Percentiles rank a stretch among this genome's conserved stretches.
phyloP scores from a whole-genome alignment of 805 yeast species.

The Pichia scutulata region DNA sequence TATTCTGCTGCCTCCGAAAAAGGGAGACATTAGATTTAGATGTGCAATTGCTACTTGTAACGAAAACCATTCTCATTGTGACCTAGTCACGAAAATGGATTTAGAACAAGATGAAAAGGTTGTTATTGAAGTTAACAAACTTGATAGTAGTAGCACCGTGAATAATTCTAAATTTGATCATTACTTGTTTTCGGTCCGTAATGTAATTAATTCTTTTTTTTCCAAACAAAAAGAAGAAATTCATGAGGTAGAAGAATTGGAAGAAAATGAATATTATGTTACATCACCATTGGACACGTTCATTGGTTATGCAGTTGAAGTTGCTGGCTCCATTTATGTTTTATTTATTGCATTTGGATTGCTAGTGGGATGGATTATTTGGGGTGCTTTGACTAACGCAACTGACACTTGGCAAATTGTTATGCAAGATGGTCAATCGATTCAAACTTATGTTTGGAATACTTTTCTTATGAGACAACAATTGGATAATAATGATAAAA shows the following conservation, averaged over 20 bases:
- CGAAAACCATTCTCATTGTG: neutral
- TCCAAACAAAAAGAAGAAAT: neutral
- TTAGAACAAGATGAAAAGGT: neutral
- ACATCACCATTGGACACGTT: constrained; percentile 8
- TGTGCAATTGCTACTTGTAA: constrained; percentile 5
- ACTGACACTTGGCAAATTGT: constrained; percentile 34
- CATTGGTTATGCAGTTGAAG: constrained; percentile 11
- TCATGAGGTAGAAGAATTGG: constrained; percentile 3
- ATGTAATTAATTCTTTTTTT: neutral
- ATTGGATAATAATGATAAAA: constrained; percentile 22
- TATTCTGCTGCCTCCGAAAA: constrained; percentile 4
- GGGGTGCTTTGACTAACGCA: constrained; percentile 24
- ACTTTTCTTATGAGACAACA: constrained; percentile 35
- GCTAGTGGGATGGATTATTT: constrained; percentile 14
- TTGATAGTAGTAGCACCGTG: too few species aligned
- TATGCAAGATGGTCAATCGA: constrained; percentile 36
- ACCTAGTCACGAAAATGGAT: neutral
- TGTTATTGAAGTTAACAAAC: neutral
- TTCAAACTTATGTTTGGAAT: constrained; percentile 34
- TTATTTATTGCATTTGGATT: constrained; percentile 24
- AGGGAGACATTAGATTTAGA: constrained; percentile 7
- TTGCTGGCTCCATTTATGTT: constrained; percentile 16
- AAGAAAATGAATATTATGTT: constrained; percentile 8
- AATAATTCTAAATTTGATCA: neutral
- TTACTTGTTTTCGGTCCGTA: neutral